phyloP scores from a whole-genome alignment of 1,139 yeast species.

The Diutina mesorugosa region DNA sequence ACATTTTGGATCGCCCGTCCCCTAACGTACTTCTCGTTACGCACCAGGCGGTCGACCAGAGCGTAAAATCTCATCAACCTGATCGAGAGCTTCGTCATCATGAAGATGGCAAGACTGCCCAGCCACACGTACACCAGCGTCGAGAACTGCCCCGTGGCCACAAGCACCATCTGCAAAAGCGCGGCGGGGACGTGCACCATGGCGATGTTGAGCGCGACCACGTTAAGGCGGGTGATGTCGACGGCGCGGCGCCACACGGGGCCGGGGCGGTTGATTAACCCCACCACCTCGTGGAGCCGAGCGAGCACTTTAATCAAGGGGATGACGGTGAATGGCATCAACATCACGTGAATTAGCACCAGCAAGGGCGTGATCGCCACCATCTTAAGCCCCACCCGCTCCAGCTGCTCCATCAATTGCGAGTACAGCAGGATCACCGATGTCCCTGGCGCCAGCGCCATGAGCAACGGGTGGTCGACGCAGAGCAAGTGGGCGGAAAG shows the following conservation, averaged over 20 bases:
- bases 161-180: neutral
- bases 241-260: neutral
- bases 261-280: neutral
- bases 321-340: slow-evolving; percentile 4
- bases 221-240: neutral
- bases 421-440: slow-evolving; percentile 5
- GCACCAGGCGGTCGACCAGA: slow-evolving; percentile 30
- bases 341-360: slow-evolving; percentile 5
- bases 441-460: slow-evolving; percentile 5
- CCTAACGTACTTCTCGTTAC: slow-evolving; percentile 46
- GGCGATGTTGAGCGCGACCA: neutral
- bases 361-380: slow-evolving; percentile 3
- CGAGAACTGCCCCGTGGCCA: neutral
- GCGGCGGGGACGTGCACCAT: neutral
- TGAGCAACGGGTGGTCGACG: slow-evolving; percentile 13
- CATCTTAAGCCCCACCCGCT: neutral
- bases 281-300: neutral
- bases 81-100: neutral
- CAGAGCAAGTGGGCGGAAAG: slow-evolving; percentile 13
- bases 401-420: slow-evolving; percentile 2
- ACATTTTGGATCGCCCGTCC: slow-evolving; percentile 52
- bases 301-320: slow-evolving; percentile 2
- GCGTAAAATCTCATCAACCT: neutral
- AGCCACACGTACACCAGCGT: neutral
- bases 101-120: neutral